phyloP scores from a whole-genome alignment of 306 rosid genomes.

The Lathyrus sativus region DNA sequence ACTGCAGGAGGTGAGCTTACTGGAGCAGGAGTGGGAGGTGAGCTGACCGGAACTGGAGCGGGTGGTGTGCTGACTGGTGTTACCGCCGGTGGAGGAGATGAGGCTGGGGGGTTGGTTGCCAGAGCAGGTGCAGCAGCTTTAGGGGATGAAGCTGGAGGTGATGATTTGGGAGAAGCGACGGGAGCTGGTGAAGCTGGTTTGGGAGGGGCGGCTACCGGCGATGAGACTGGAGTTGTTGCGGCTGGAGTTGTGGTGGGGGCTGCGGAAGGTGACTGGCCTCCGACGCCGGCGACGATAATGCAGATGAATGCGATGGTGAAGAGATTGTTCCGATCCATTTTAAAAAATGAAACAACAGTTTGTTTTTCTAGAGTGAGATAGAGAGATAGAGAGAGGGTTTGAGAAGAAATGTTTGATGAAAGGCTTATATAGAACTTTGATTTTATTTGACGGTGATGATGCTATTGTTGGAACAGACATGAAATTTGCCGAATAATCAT shows the following conservation, averaged over 20 bases:
- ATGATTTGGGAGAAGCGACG: constrained; percentile 52
- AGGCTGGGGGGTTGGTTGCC: background rate
- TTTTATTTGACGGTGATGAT: constrained; percentile 14
- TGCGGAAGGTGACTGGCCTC: constrained; percentile 74
- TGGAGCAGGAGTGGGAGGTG: constrained; percentile 56
- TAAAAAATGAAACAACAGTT: background rate
- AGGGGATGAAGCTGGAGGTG: constrained; percentile 35
- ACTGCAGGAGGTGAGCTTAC: constrained; percentile 45
- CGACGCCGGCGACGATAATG: constrained; percentile 73
- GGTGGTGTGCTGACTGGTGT: constrained; percentile 49
- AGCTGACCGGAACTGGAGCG: constrained; percentile 50
- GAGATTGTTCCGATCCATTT: constrained; percentile 60
- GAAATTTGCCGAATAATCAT: constrained; percentile 38
- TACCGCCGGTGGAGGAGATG: constrained; percentile 36
- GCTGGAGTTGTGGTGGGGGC: constrained; percentile 57
- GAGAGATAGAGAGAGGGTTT: background rate
- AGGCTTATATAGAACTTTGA: constrained; percentile 44
- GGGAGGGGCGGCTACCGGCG: constrained; percentile 61
- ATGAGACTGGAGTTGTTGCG: constrained; percentile 41
- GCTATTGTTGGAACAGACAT: constrained; percentile 25
- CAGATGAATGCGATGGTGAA: constrained; percentile 66
- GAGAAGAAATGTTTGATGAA: constrained; percentile 6
- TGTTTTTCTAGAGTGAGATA: background rate
- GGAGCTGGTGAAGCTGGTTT: constrained; percentile 54
- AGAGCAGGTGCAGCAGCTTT: constrained; percentile 6